Conservation (phyloP, 2,329 filamentous ascomycete genomes). For the Diaporthe sp. region DNA sequence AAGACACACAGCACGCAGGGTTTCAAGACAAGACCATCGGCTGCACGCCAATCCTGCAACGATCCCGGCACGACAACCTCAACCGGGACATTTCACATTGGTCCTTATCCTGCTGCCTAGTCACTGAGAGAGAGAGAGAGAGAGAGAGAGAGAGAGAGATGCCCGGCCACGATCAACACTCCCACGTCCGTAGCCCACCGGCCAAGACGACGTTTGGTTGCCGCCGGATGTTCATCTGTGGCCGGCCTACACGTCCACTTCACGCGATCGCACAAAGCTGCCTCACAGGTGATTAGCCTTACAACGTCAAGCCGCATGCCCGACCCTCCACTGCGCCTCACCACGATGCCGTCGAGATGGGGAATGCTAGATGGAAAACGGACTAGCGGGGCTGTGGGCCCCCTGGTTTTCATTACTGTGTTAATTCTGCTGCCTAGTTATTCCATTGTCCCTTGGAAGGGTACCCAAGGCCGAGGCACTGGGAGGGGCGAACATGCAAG, state of each 20-base stretch:
- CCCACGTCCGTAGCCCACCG: neutral
- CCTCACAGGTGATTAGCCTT: neutral
- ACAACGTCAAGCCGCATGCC: neutral
- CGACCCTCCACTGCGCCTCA: neutral
- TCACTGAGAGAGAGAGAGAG: too few relatives aligned
- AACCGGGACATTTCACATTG: neutral
- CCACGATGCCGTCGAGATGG: neutral
- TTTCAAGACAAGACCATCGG: neutral
- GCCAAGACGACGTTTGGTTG: neutral
- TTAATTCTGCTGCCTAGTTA: conserved; percentile 8
- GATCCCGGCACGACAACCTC: neutral
- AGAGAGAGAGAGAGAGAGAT: neutral
- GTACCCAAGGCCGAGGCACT: neutral
- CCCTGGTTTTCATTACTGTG: neutral
- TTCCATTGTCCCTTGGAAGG: neutral
- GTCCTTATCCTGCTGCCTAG: conserved; percentile 16
- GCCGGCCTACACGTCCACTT: too few relatives aligned
- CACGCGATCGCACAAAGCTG: conserved; percentile 16
- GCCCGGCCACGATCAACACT: neutral
- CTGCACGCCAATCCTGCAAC: neutral
- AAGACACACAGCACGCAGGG: neutral
- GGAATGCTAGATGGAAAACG: neutral
- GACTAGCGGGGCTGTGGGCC: neutral
- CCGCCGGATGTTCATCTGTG: neutral
- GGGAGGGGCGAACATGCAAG: neutral